Evolutionary conservation across 1,139 yeast species (phyloP), one percentile per base, ranked within the genome.

Genomic region (Kodamaea sp.): DNA sequence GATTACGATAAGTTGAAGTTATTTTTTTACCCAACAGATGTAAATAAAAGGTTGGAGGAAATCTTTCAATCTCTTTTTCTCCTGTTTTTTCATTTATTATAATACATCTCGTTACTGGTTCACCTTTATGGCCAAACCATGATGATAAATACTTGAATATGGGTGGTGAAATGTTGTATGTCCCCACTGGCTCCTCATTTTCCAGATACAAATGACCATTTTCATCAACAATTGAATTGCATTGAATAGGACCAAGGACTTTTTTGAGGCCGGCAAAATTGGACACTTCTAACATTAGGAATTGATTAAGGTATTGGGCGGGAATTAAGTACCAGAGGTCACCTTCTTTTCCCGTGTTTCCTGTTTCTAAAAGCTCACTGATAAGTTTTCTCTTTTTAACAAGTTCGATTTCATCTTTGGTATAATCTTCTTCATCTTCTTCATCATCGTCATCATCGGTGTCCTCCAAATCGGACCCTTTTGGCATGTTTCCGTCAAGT

Each of bases 81-180:
- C 73, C 75, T 7, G 66, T 60, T 9, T 59, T 57, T 5, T 57
- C 55, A 44, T 72, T 70, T 12, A 55, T 44, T 6, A 78, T 54
- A 5, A 78, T 53, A 25, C 63, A 62, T 26, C 89, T 70, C 4
- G 65, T 53, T 1, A 81, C 67, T 0, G 83, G 78, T 6, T 53
- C 53, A 0, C 72, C 70, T 2, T 58, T 48, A 10, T 74, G 37
- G 0, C 84, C 85, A 55, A 80, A 81, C 82, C 84, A 78, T 24
- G 67, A 63, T 1, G 56, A 55, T 10, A 82, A 57, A 40, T 65
- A 51, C 2, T 63, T 52, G 50, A 76, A 81, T 2, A 70, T 66
- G 2, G 58, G 55, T 2, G 70, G 68, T 0, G 75, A 62, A 1
- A 80, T 55, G 6, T 51, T 50, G 40, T 47, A 49, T 3, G 65